Percentiles rank a stretch among this genome's conserved stretches.
Conservation (phyloP, 345 rosid species). For the Noccaea bulbosa region DNA sequence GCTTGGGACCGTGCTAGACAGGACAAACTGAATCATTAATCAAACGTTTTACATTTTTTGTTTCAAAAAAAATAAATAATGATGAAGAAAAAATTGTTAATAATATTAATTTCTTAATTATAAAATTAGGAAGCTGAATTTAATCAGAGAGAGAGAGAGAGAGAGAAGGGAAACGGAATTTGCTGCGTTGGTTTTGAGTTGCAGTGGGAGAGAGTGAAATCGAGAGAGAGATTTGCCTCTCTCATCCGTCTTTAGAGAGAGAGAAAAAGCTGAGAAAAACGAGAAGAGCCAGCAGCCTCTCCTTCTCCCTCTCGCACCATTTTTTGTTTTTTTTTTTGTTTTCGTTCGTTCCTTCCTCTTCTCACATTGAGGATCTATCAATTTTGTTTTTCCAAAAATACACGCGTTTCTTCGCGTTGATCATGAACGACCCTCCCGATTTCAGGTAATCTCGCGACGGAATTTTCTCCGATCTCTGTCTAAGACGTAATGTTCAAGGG, state of each 20-base stretch:
- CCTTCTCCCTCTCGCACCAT: conserved; percentile 32
- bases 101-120: neutral
- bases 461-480: conserved; percentile 7
- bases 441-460: conserved; percentile 36
- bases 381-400: neutral
- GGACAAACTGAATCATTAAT: neutral
- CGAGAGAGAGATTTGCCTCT: conserved; percentile 11
- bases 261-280: neutral
- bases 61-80: neutral
- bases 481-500: neutral
- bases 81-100: neutral
- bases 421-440: conserved; percentile 36
- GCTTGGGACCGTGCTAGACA: conserved; percentile 1
- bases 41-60: too few species aligned
- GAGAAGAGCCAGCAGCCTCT: conserved; percentile 19
- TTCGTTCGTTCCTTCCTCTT: neutral
- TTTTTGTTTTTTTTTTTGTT: neutral
- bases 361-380: neutral
- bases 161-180: conserved; percentile 13
- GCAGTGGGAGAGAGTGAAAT: conserved; percentile 33
- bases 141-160: neutral
- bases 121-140: conserved; percentile 26
- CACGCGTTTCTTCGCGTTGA: conserved; percentile 30
- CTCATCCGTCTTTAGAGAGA: conserved; percentile 21
- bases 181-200: conserved; percentile 35